phyloP scores from a whole-genome alignment of 495 filamentous ascomycete genomes.

The Hypomontagnella submonticulosa region DNA sequence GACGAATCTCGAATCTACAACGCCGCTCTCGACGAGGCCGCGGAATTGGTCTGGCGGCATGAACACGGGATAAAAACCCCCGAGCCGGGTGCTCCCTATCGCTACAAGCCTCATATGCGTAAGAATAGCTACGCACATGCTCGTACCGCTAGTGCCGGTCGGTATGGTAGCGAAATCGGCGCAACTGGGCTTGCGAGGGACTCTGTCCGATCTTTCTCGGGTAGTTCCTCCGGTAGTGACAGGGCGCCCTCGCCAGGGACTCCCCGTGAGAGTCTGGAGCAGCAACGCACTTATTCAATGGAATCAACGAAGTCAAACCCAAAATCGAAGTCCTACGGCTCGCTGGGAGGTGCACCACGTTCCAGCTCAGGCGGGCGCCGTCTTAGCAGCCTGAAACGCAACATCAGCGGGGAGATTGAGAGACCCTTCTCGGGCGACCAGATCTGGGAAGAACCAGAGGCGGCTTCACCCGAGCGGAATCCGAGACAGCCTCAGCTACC shows the following conservation, averaged over 20 bases:
- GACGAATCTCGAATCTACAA: slow-evolving; percentile 76
- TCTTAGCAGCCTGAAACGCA: slow-evolving; percentile 63
- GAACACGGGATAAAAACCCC: slow-evolving; percentile 69
- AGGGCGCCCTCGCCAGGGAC: slow-evolving; percentile 43
- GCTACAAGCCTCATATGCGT: slow-evolving; percentile 68
- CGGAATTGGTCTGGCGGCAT: slow-evolving; percentile 87
- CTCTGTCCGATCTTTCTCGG: slow-evolving; percentile 59
- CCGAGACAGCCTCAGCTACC: slow-evolving; percentile 30
- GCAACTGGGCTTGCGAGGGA: slow-evolving; percentile 61
- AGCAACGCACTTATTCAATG: slow-evolving; percentile 33
- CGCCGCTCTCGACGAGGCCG: slow-evolving; percentile 85
- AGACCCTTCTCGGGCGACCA: slow-evolving; percentile 76
- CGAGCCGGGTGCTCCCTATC: slow-evolving; percentile 70
- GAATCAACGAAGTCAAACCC: slow-evolving; percentile 40
- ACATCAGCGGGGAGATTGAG: slow-evolving; percentile 67
- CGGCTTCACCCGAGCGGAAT: slow-evolving; percentile 45
- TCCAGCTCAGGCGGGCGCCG: slow-evolving; percentile 46
- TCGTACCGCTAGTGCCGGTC: slow-evolving; percentile 68
- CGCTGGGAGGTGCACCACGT: slow-evolving; percentile 37
- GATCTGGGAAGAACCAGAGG: slow-evolving; percentile 87
- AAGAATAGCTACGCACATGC: slow-evolving; percentile 71
- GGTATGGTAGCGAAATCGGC: slow-evolving; percentile 60
- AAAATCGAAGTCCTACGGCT: slow-evolving; percentile 44
- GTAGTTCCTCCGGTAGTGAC: slow-evolving; percentile 61
- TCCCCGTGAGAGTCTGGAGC: slow-evolving; percentile 47